Evolutionary conservation across 352 stramenopile species (phyloP).

Genomic region (Phytophthora lateralis): DNA sequence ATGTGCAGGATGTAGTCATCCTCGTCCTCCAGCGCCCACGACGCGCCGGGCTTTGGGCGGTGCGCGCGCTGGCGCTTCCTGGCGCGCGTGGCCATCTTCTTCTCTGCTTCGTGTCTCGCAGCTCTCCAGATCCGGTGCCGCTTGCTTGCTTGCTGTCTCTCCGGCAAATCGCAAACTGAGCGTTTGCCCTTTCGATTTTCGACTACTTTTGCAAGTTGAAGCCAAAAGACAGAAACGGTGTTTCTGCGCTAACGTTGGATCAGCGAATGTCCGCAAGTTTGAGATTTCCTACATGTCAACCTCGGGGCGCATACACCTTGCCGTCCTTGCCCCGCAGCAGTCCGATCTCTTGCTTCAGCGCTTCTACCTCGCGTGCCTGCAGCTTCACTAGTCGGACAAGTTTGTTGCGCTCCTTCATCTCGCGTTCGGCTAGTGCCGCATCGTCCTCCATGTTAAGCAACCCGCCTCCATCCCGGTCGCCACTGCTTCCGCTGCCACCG

Average conservation of each 20-base stretch:
- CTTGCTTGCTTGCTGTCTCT: conserved; percentile 12
- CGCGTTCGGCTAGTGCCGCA: conserved; percentile 49
- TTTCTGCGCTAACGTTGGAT: too few relatives aligned
- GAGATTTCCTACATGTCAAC: conserved; percentile 28
- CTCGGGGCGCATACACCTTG: conserved; percentile 65
- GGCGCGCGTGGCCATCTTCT: conserved; percentile 21
- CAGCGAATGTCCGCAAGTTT: too few relatives aligned
- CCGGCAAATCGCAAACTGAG: conserved; percentile 21
- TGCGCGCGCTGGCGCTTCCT: conserved; percentile 30
- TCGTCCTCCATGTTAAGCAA: conserved; percentile 50
- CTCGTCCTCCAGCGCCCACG: conserved; percentile 20
- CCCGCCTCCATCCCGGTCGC: conserved; percentile 32
- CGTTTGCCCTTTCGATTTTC: conserved; percentile 1
- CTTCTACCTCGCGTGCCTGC: conserved; percentile 91
- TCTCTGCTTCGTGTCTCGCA: conserved; percentile 12
- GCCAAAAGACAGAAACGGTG: too few relatives aligned
- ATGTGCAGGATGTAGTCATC: conserved; percentile 34
- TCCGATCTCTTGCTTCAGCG: conserved; percentile 90
- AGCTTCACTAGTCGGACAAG: conserved; percentile 91
- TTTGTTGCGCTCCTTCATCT: conserved; percentile 90
- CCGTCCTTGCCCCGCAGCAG: conserved; percentile 86
- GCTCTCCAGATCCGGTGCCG: conserved; percentile 10
- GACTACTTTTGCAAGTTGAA: background rate
- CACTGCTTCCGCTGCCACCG: conserved; percentile 34
- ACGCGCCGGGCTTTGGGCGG: conserved; percentile 3